phyloP scores from a whole-genome alignment of 345 rosid genomes.

The Firmiana major region DNA sequence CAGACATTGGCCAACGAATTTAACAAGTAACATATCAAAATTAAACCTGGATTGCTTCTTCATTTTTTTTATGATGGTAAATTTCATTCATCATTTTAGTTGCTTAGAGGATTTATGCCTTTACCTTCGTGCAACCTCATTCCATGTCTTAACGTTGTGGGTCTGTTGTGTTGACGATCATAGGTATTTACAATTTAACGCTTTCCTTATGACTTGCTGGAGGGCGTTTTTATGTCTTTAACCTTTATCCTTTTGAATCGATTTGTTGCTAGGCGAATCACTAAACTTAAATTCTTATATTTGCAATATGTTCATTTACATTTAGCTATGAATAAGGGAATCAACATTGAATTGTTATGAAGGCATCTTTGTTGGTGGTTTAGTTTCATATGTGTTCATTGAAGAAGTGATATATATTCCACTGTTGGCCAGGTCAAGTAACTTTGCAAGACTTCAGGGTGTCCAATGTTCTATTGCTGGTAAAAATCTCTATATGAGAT shows the following conservation, averaged over 20 bases:
- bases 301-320: not conserved
- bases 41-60: not conserved
- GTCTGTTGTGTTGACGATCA: not conserved
- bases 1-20: conserved; percentile 29
- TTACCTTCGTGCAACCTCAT: not conserved
- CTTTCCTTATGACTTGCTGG: not conserved
- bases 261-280: not conserved
- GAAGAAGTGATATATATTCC: not conserved
- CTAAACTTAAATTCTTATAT: not conserved
- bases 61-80: not conserved
- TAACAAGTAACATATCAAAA: conserved; percentile 22
- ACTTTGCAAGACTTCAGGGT: conserved; percentile 39
- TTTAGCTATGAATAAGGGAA: not conserved
- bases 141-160: not conserved
- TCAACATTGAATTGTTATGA: not conserved
- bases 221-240: not conserved
- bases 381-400: not conserved
- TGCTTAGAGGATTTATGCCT: not conserved
- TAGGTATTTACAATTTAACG: not conserved
- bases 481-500: conserved; percentile 35
- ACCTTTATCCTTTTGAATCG: not conserved
- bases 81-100: not conserved
- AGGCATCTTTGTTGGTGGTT: not conserved
- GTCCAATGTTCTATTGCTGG: conserved; percentile 36
- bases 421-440: conserved; percentile 31